These are phyloP conservation scores for Mimosa bimucronata DNA, from an alignment of 306 rosid species.

Conservation along the genomic window DNA sequence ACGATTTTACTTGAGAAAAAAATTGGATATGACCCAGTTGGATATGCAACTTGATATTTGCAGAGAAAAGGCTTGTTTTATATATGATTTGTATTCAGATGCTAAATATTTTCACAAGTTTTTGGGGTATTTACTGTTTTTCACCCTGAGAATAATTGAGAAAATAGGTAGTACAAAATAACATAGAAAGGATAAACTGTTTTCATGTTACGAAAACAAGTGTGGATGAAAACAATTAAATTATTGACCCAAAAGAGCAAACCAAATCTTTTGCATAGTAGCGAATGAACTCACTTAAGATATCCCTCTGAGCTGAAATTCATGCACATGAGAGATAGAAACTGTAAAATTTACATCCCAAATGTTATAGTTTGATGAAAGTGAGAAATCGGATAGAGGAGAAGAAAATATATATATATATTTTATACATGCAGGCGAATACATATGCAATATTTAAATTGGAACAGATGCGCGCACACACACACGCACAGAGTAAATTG, in stretches of 20 bases:
- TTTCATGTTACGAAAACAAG: neutral
- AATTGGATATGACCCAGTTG: conserved; percentile 22
- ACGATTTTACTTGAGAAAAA: conserved; percentile 6
- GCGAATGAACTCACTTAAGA: neutral
- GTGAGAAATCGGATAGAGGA: neutral
- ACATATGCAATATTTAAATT: neutral
- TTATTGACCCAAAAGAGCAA: neutral
- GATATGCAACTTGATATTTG: conserved; percentile 19
- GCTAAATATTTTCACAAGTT: neutral
- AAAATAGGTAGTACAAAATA: neutral
- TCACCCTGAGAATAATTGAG: neutral
- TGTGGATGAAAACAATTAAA: neutral
- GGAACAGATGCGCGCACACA: no score
- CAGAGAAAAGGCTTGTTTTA: conserved; percentile 26
- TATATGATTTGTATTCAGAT: neutral
- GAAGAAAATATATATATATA: neutral
- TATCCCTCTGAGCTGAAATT: neutral
- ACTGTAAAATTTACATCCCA: neutral
- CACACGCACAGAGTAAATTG: neutral
- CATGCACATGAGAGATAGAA: neutral
- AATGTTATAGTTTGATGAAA: neutral
- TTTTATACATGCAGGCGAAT: neutral
- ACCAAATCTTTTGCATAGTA: neutral
- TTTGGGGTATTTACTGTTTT: neutral
- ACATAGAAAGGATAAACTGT: neutral